Evolutionary conservation across 495 filamentous ascomycete genomes (phyloP).

Genomic region (Penicillium soppii): DNA sequence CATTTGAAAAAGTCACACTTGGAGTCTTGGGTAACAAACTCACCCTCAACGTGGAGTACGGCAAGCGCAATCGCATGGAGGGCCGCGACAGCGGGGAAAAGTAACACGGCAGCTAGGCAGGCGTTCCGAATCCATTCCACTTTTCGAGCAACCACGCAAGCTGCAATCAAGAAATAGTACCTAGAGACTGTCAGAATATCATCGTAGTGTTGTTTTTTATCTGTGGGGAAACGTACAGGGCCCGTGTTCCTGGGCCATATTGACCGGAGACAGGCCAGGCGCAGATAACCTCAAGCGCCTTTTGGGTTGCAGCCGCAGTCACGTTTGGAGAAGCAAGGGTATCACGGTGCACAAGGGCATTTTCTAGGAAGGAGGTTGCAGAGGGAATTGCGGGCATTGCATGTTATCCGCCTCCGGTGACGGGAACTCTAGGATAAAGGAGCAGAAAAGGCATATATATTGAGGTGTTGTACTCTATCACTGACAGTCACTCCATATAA

Average conservation of each 20-base stretch:
- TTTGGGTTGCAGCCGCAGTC: constrained; percentile 5
- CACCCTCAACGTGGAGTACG: constrained; percentile 49
- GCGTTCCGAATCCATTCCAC: constrained; percentile 57
- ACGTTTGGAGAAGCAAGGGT: constrained; percentile 18
- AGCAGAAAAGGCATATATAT: constrained; percentile 5
- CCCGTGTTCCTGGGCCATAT: constrained; percentile 55
- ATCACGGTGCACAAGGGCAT: constrained; percentile 28
- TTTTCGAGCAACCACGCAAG: constrained; percentile 57
- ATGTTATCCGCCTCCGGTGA: constrained; percentile 14
- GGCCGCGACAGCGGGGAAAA: constrained; percentile 60
- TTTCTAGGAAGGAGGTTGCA: constrained; percentile 22
- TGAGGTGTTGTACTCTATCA: not conserved
- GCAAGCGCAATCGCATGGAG: constrained; percentile 59
- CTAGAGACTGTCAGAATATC: constrained; percentile 31
- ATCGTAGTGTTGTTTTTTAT: not conserved
- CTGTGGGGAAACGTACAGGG: constrained; percentile 44
- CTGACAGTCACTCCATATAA: not conserved
- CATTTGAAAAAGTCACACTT: not conserved
- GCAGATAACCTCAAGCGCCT: constrained; percentile 51
- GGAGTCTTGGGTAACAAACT: too few species aligned
- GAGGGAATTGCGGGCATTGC: constrained; percentile 44
- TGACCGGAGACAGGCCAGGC: constrained; percentile 62
- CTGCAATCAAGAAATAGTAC: constrained; percentile 58
- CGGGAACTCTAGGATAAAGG: not conserved
- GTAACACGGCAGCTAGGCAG: constrained; percentile 58